Evolutionary conservation across 2,329 filamentous ascomycete genomes (phyloP), one percentile per base, ranked within the genome.

Genomic region (Exophiala aquamarina): DNA sequence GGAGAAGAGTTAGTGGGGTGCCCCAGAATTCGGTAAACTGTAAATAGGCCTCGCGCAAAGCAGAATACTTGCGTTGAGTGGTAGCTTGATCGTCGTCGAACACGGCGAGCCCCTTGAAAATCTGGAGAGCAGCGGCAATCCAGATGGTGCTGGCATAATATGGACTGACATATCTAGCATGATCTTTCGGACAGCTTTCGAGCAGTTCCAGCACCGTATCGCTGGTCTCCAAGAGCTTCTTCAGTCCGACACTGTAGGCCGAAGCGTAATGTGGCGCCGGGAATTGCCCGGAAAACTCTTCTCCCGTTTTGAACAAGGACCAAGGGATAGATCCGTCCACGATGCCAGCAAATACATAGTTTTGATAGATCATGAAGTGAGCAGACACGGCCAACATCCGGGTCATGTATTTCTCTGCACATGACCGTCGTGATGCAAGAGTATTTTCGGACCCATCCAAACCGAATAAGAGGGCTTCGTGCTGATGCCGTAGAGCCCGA

Each of bases 141-240:
- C 64, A 66, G 4, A 66, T 57, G 3, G 62, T 64, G 51, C 58
- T 66, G 4, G 53, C 49, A 18, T 65, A 55, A 34, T 65, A 66
- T 2, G 63, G 63, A 38, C 64, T 66, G 14, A 65, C 60, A 48
- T 62, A 61, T 23, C 47, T 49, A 23, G 60, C 50, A 47, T 66
- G 62, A 18, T 62, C 58, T 3, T 58, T 52, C 6, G 54, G 52
- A 52, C 61, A 62, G 33, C 53, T 59, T 18, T 56, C 54, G 5
- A 65, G 52, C 1, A 65, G 54, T 3, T 51, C 45, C 6, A 64
- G 41, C 32, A 65, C 62, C 38, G 59, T 57, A 40, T 63, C 59
- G 3, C 61, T 58, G 1, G 63, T 59, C 36, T 59, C 50, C 40
- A 66, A 59, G 48, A 61, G 65, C 34, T 63, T 47, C 21, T n/a